Evolutionary conservation across 495 filamentous ascomycete species (phyloP).

Genomic region (Staphylotrichum longicolle): DNA sequence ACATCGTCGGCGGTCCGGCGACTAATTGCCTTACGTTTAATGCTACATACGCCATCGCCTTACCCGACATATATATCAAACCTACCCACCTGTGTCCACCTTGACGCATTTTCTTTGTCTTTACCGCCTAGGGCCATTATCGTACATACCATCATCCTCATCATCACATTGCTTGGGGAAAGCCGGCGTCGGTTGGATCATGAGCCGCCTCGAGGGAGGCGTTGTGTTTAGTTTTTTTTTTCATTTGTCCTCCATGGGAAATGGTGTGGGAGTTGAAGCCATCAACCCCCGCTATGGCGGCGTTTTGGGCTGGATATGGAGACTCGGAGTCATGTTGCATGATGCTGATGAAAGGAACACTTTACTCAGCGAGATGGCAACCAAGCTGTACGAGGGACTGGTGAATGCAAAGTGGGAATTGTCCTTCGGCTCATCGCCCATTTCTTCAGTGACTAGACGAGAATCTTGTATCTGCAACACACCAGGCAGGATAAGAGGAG

Average conservation of each 20-base stretch:
- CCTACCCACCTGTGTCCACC: not conserved
- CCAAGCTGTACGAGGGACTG: not conserved
- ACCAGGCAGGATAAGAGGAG: too few species aligned
- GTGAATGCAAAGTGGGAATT: too few species aligned
- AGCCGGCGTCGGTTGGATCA: conserved; percentile 11
- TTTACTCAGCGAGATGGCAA: not conserved
- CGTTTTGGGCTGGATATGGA: not conserved
- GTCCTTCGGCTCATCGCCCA: too few species aligned
- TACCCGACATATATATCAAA: not conserved
- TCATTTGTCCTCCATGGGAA: not conserved
- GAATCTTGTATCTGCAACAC: too few species aligned
- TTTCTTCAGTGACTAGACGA: too few species aligned
- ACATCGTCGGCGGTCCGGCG: conserved; percentile 4
- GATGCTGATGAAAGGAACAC: conserved; percentile 6
- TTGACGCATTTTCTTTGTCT: conserved; percentile 3
- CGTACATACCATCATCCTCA: conserved; percentile 8
- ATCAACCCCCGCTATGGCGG: not conserved
- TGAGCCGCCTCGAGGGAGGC: not conserved
- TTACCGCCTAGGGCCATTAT: not conserved
- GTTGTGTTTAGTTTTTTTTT: not conserved
- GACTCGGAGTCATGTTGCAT: conserved; percentile 4
- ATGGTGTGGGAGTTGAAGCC: not conserved
- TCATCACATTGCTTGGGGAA: conserved; percentile 10
- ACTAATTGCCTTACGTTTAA: conserved; percentile 22
- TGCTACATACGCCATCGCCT: conserved; percentile 4